These are phyloP conservation scores for Cystobasidiaceae sp. DNA, from an alignment of 1,284 basidiomycete species.

Conservation along the genomic window DNA sequence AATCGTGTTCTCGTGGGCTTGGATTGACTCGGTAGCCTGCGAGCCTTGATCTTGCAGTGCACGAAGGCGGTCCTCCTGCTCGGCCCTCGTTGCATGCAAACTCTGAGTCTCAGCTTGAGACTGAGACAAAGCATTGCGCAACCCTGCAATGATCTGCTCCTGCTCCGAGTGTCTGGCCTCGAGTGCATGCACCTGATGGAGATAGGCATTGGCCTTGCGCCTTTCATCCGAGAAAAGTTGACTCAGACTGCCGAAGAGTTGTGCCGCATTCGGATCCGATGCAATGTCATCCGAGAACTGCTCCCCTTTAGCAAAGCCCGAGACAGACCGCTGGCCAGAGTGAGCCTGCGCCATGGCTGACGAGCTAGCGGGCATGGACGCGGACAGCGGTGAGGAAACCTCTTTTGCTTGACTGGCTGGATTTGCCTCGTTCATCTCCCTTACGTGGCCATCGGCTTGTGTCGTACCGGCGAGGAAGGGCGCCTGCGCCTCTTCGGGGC, in stretches of 20 bases:
- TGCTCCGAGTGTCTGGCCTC: background rate
- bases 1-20: too few relatives aligned
- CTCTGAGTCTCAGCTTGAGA: background rate
- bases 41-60: too few relatives aligned
- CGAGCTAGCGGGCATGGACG: background rate
- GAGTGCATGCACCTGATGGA: conserved; percentile 1
- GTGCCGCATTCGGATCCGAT: conserved; percentile 27
- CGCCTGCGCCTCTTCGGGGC: too few relatives aligned
- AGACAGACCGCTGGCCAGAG: background rate
- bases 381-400: background rate
- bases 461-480: too few relatives aligned
- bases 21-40: too few relatives aligned
- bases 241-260: conserved; percentile 29
- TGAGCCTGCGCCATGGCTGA: too few relatives aligned
- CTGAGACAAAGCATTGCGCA: background rate
- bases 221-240: conserved; percentile 13
- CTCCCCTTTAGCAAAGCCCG: conserved; percentile 11
- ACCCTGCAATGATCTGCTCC: background rate
- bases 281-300: conserved; percentile 17
- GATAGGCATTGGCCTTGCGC: conserved; percentile 2
- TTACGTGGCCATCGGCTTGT: too few relatives aligned
- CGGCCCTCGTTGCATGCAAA: too few relatives aligned
- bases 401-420: too few relatives aligned
- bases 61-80: too few relatives aligned
- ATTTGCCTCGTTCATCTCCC: too few relatives aligned